These are phyloP conservation scores for Striga asiatica DNA, from an alignment of 257 asterid species.

Conservation along the genomic window DNA sequence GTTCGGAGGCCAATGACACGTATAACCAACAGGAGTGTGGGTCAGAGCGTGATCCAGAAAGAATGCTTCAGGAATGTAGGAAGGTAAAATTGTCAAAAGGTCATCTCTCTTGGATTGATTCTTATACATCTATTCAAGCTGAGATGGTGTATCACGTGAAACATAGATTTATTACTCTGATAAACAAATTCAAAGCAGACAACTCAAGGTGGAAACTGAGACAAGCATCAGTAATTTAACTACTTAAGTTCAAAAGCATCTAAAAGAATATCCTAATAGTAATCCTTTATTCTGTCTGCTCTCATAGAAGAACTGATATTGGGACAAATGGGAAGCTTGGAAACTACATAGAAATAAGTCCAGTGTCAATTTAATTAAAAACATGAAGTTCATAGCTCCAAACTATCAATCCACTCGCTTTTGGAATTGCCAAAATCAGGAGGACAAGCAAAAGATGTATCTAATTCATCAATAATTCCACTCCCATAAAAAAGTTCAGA, in stretches of 20 bases:
- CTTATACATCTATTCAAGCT: not conserved
- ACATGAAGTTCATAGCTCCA: not conserved
- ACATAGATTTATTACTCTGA: no score
- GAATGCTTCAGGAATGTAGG: no score
- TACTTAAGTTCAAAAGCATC: not conserved
- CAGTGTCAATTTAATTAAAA: not conserved
- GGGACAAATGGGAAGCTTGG: not conserved
- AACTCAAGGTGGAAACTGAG: not conserved
- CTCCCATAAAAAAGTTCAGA: not conserved
- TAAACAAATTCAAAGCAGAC: not conserved
- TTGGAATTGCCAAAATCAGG: not conserved
- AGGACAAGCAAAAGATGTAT: not conserved
- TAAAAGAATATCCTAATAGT: not conserved
- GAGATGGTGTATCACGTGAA: no score
- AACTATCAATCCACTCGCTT: not conserved
- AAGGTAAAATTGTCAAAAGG: not conserved
- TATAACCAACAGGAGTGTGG: not conserved
- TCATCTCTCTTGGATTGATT: not conserved
- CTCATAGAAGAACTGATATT: not conserved
- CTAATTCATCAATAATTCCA: not conserved
- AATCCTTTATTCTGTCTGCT: not conserved
- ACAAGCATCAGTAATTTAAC: not conserved
- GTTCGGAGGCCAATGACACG: not conserved
- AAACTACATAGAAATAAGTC: not conserved
- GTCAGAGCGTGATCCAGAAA: no score